Base-by-base conservation (phyloP, 2,329 filamentous ascomycete genomes). In the Pseudopithomyces maydicus region DNA sequence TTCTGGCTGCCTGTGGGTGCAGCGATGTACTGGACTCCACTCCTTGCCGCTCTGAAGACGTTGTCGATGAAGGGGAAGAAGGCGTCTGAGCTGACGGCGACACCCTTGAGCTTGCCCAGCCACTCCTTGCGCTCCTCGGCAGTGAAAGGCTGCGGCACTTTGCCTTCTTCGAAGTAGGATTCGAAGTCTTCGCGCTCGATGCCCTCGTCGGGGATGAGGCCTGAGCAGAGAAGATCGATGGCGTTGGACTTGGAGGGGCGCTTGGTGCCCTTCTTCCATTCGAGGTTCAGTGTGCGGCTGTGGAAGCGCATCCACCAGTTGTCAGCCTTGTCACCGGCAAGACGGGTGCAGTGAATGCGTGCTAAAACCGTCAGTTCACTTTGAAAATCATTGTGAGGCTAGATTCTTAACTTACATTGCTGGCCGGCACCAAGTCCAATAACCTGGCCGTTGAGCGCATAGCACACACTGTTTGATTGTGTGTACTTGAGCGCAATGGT, bases 291-390 rank as follows among this genome's bases (percentile, higher is more conserved):
- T 12, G 95, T 91, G 52, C 91, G 89, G 67, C 91, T 89, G 82
- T 97, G 91, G 87, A 98, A 98, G 71, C 95, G 90, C 84, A 99
- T 90, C 95, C 94, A 99, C 94, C 94, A 98, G 84, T 96, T 97
- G 79, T 99, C 95, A 47, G 93, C 92, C 84, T 99, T 99, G 83
- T 98, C 94, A 58, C 95, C 95, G 11, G 95, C 95, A 50, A 99
- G 87, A 65, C 95, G 90, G 41, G 95, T 99, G 86, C 95, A 99
- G 85, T 99, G 95, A 69, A 99, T 99, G 67, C 95, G 90, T 60
- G 91, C 73, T 75, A 66, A 35, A 8, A 19, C 7, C 6, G 4
- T 42, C 0, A 22, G 22, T 19, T 11, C 23, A 5, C 5, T 29
- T 29, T 29, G 26, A 7, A 32, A 20, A 2, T 45, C 2, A 22